Conservation (phyloP, 441 rosid species). For the Dalechampia spathulata region DNA sequence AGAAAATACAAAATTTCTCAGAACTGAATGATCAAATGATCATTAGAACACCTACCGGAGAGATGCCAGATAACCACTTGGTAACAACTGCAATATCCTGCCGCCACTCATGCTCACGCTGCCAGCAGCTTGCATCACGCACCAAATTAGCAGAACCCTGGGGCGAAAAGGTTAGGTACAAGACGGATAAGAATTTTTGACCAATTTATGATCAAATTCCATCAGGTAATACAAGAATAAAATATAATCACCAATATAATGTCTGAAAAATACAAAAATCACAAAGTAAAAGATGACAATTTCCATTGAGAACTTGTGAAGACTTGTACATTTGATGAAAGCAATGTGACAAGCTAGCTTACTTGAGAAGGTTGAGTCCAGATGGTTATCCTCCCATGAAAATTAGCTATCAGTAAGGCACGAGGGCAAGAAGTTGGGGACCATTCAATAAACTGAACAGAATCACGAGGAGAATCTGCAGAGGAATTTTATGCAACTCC, state of each 20-base stretch:
- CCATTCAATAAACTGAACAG: slow-evolving; percentile 99
- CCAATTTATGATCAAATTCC: slow-evolving; percentile 1
- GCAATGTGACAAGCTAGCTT: slow-evolving; percentile 17
- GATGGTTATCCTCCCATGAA: slow-evolving; percentile 93
- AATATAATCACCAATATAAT: slow-evolving; percentile 1
- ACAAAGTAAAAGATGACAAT: slow-evolving; percentile 1
- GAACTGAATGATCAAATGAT: slow-evolving; percentile 13
- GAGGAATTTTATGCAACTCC: slow-evolving; percentile 9
- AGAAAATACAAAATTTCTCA: neutral
- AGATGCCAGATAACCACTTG: slow-evolving; percentile 90
- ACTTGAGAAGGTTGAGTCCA: slow-evolving; percentile 99
- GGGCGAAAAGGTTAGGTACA: slow-evolving; percentile 19
- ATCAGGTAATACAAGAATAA: neutral
- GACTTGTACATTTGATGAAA: neutral
- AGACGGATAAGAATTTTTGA: slow-evolving; percentile 10
- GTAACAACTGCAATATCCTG: slow-evolving; percentile 98
- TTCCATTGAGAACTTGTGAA: slow-evolving; percentile 6
- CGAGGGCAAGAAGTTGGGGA: slow-evolving; percentile 95
- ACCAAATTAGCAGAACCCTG: slow-evolving; percentile 87
- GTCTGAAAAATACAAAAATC: neutral
- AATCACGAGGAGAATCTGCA: slow-evolving; percentile 98
- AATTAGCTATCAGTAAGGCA: slow-evolving; percentile 89
- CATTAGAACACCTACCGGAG: slow-evolving; percentile 56
- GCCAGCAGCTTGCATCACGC: slow-evolving; percentile 95
- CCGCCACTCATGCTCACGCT: slow-evolving; percentile 95